phyloP scores from a whole-genome alignment of 2,329 filamentous ascomycete species.

The Aspergillus floridensis region DNA sequence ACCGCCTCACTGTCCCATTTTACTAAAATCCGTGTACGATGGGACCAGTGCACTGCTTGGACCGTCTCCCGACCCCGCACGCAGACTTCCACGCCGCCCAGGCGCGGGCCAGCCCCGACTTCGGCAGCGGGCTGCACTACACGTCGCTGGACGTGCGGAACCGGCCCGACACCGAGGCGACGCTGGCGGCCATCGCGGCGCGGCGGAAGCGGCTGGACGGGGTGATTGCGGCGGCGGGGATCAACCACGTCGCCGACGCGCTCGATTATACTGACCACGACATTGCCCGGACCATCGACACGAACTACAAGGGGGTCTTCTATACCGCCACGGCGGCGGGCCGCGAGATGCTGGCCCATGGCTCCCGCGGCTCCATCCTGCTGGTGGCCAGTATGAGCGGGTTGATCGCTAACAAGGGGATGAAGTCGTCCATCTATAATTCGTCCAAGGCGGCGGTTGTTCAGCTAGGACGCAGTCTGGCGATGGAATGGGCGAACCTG shows the following conservation, averaged over 20 bases:
- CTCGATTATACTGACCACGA: slow-evolving; percentile 44
- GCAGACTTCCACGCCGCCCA: slow-evolving; percentile 43
- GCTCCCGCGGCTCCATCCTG: slow-evolving; percentile 50
- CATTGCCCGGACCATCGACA: slow-evolving; percentile 45
- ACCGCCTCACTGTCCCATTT: too few relatives aligned
- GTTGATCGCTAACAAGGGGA: slow-evolving; percentile 49
- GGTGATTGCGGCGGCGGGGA: slow-evolving; percentile 43
- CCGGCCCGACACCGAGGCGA: slow-evolving; percentile 32
- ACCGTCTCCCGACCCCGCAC: slow-evolving; percentile 43
- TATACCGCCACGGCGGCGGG: slow-evolving; percentile 49
- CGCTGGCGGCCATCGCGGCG: slow-evolving; percentile 35
- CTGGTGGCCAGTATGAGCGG: slow-evolving; percentile 54
- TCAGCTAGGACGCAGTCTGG: slow-evolving; percentile 51
- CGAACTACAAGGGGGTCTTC: slow-evolving; percentile 53
- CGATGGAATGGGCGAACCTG: slow-evolving; percentile 50
- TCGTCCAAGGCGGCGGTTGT: slow-evolving; percentile 55
- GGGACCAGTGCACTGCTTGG: slow-evolving; percentile 52
- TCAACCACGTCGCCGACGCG: slow-evolving; percentile 43
- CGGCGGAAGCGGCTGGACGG: slow-evolving; percentile 40
- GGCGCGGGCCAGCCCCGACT: slow-evolving; percentile 34
- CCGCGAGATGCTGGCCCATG: slow-evolving; percentile 49
- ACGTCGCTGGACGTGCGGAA: slow-evolving; percentile 47
- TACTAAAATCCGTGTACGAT: too few relatives aligned
- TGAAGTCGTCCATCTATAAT: slow-evolving; percentile 49
- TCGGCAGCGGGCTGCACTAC: slow-evolving; percentile 46